Conservation (phyloP, 352 stramenopile species). For the Pythium periplocum region DNA sequence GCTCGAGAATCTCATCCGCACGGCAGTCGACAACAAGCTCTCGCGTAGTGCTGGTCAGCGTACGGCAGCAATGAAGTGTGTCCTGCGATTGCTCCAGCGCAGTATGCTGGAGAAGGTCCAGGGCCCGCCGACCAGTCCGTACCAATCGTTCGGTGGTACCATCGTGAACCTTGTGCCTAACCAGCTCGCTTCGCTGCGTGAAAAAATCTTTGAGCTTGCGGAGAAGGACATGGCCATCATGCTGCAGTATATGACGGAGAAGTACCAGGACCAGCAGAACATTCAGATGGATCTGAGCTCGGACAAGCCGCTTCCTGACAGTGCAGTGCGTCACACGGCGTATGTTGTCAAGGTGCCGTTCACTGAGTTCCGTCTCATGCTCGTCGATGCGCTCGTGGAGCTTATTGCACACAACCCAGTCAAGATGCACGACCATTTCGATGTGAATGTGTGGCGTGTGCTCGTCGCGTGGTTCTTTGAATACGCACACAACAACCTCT, state of each 20-base stretch:
- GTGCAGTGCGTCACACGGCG: slow-evolving; percentile 74
- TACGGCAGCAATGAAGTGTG: slow-evolving; percentile 80
- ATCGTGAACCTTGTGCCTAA: slow-evolving; percentile 84
- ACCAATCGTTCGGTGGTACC: slow-evolving; percentile 80
- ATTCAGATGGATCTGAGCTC: slow-evolving; percentile 64
- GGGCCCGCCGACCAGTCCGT: slow-evolving; percentile 72
- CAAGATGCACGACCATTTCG: slow-evolving; percentile 64
- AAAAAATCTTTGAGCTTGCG: slow-evolving; percentile 66
- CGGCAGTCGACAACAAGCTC: slow-evolving; percentile 36
- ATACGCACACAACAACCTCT: slow-evolving; percentile 91
- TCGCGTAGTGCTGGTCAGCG: slow-evolving; percentile 48
- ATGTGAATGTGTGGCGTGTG: slow-evolving; percentile 83
- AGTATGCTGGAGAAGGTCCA: slow-evolving; percentile 70
- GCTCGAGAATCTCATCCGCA: slow-evolving; percentile 72
- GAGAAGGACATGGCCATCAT: slow-evolving; percentile 66
- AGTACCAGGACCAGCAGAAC: slow-evolving; percentile 77
- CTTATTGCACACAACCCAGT: slow-evolving; percentile 75
- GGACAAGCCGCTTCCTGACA: slow-evolving; percentile 50
- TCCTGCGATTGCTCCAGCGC: slow-evolving; percentile 74
- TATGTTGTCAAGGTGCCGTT: slow-evolving; percentile 89
- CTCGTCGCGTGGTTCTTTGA: slow-evolving; percentile 88
- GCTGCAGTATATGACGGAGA: slow-evolving; percentile 63
- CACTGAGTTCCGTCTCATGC: slow-evolving; percentile 81
- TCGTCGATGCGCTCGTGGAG: slow-evolving; percentile 85
- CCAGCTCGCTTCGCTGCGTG: slow-evolving; percentile 60